Conservation (phyloP, 176 grass and related monocot species). For the Microstegium vimineum region DNA sequence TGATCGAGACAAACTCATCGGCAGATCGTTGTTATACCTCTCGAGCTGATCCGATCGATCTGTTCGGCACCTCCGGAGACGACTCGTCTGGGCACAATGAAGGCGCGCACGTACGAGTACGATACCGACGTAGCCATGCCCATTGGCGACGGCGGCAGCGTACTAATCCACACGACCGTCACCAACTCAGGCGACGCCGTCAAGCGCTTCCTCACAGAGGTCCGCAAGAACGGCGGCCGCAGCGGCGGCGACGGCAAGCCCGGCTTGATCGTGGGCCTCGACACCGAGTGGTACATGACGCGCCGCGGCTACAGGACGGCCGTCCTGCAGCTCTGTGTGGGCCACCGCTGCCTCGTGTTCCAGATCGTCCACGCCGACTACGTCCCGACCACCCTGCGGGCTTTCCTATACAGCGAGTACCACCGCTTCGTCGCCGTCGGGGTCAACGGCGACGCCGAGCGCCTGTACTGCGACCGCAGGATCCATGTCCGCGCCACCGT, state of each 20-base stretch:
- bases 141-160: background rate
- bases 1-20: no score
- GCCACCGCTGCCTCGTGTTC: slow-evolving; percentile 53
- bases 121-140: background rate
- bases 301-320: slow-evolving; percentile 3
- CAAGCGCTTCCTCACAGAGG: background rate
- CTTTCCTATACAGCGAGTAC: slow-evolving; percentile 33
- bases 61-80: no score
- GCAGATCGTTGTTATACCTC: no score
- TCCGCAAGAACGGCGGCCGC: background rate
- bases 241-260: background rate
- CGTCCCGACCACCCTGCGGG: background rate
- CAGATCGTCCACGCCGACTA: slow-evolving; percentile 25
- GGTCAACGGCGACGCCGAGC: slow-evolving; percentile 19
- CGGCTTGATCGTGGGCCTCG: slow-evolving; percentile 52
- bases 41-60: no score
- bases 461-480: slow-evolving; percentile 19
- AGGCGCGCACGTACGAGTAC: background rate
- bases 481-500: background rate
- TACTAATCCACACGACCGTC: slow-evolving; percentile 42
- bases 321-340: slow-evolving; percentile 72
- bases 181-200: slow-evolving; percentile 32
- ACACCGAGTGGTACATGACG: slow-evolving; percentile 70
- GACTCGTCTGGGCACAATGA: no score
- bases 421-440: slow-evolving; percentile 53